Conservation (phyloP, 306 rosid genomes). For the Sicyos baderoa region DNA sequence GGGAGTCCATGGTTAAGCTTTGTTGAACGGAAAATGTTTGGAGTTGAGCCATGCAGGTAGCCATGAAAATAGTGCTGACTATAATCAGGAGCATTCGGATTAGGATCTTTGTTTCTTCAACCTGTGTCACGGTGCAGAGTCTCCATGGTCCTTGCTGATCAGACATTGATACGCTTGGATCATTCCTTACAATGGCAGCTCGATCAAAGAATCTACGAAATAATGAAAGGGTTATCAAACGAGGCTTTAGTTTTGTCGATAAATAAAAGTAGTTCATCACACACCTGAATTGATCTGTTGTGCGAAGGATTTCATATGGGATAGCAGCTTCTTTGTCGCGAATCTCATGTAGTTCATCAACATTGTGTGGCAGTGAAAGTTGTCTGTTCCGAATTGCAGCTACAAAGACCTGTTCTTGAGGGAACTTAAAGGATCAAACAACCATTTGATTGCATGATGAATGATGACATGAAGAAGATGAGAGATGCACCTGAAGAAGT, state of each 20-base stretch:
- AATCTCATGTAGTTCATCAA: slow-evolving; percentile 47
- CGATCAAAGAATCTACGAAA: slow-evolving; percentile 55
- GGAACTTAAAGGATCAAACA: background rate
- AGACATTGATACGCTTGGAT: slow-evolving; percentile 14
- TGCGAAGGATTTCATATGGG: slow-evolving; percentile 42
- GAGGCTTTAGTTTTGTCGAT: background rate
- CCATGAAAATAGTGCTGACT: slow-evolving; percentile 65
- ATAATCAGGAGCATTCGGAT: slow-evolving; percentile 82
- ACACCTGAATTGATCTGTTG: slow-evolving; percentile 75
- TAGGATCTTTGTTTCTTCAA: slow-evolving; percentile 76
- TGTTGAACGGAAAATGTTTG: slow-evolving; percentile 74
- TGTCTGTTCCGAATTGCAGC: slow-evolving; percentile 49
- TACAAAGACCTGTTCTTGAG: slow-evolving; percentile 40
- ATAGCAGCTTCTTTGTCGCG: slow-evolving; percentile 30
- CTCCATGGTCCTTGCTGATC: slow-evolving; percentile 40
- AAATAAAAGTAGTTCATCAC: background rate
- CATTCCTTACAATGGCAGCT: slow-evolving; percentile 41
- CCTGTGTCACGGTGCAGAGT: slow-evolving; percentile 70
- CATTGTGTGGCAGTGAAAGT: slow-evolving; percentile 42
- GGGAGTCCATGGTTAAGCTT: slow-evolving; percentile 53
- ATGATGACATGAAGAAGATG: background rate
- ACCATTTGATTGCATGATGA: background rate
- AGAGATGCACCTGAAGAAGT: slow-evolving; percentile 37
- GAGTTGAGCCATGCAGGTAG: slow-evolving; percentile 82
- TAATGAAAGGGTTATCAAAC: background rate